phyloP scores from a whole-genome alignment of 2,329 filamentous ascomycete species.

The Tolypocladium paradoxum region DNA sequence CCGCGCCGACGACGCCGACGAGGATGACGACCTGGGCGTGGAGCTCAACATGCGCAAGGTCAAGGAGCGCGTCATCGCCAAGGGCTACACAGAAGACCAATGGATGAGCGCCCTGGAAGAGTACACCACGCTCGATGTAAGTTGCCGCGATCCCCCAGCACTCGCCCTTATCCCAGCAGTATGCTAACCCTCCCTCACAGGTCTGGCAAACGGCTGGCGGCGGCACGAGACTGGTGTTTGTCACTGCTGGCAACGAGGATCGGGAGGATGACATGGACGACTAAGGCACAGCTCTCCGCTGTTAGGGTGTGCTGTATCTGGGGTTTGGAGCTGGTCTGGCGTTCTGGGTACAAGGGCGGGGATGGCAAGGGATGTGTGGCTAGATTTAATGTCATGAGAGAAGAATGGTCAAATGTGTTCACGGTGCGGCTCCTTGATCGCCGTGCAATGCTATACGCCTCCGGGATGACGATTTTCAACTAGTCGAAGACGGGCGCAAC shows the following conservation, averaged over 20 bases:
- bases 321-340: constrained; percentile 15
- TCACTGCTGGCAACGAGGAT: constrained; percentile 45
- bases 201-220: constrained; percentile 70
- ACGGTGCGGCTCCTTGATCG: background rate
- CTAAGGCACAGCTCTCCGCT: constrained; percentile 6
- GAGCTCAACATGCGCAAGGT: constrained; percentile 85
- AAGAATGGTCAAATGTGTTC: background rate
- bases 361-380: background rate
- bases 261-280: constrained; percentile 37
- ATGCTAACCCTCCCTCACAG: constrained; percentile 36
- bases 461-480: background rate
- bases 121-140: constrained; percentile 81
- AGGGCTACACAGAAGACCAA: constrained; percentile 94
- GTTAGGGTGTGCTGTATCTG: background rate
- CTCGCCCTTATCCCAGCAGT: background rate
- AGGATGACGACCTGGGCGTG: constrained; percentile 38
- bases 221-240: constrained; percentile 60
- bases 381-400: background rate
- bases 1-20: constrained; percentile 56
- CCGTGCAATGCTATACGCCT: background rate
- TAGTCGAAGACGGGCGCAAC: background rate
- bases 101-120: constrained; percentile 79
- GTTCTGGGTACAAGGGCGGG: constrained; percentile 15
- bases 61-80: constrained; percentile 82
- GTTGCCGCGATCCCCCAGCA: constrained; percentile 27